Base-by-base conservation (phyloP, 305 asterid species). In the Euphrasia arctica region DNA sequence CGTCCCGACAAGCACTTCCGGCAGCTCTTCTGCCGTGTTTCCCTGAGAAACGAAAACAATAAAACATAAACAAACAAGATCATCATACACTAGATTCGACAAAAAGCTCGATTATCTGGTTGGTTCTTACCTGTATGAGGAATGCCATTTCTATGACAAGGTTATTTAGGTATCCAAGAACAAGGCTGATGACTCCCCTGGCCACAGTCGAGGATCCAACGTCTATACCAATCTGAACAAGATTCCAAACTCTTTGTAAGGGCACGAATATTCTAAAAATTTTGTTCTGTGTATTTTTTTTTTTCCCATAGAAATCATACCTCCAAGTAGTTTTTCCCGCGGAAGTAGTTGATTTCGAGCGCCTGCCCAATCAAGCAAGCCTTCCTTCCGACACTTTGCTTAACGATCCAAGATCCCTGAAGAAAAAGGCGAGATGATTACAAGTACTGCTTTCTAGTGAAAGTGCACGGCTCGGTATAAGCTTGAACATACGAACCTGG, bases 381-480 rank as follows among this genome's bases (percentile, higher is more conserved):
- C 76, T 84, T 89, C 79, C 85, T 86, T 6, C 96, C 90, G 48
- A 89, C 90, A 60, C 96, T 86, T 67, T 89, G 85, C 79, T 88
- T 88, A 60, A 88, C 88, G 74, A 88, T 80, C 94, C 96, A 85
- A 41, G 97, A 84, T 71, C 97, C 97, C 97, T 90, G 80, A 55
- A 43, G 65, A 66, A 71, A 22, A 71, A 22, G 12, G 2, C 12
- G 45, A 39, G 45, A 39, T 9, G 11, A 39, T 39, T 39, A 39
- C 9, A 7, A 39, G 2, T 6, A 39, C 50, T 43, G 11, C 5
- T 32, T 31, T 31, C 27, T 0, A 25, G 27, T 25, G 27, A 25
- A 25, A 25, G 27, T 25, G 27, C 27, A 25, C 27, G 27, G 27
- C 27, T 25, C 27, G 27, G 27, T 25, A 25, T 25, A 25, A 25